Evolutionary conservation across 192 early-diverging fungal species (phyloP).

Genomic region (Backusella australiensis): DNA sequence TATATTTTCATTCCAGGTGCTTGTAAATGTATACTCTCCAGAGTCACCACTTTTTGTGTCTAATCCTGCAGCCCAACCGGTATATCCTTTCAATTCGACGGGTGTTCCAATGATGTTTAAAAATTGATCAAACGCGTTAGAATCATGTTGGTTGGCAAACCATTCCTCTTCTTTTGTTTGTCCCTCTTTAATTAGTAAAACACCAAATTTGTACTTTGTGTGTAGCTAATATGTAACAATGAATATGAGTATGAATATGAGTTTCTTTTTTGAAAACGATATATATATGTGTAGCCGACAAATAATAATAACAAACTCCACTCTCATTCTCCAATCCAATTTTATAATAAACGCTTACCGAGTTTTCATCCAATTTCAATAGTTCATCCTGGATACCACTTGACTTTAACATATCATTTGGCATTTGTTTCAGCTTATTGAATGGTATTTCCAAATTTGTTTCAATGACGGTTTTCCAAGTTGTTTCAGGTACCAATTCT

Average conservation of each 20-base stretch:
- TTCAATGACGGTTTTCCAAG: slow-evolving; percentile 48
- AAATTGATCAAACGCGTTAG: slow-evolving; percentile 59
- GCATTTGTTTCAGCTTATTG: slow-evolving; percentile 49
- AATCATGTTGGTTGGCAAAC: slow-evolving; percentile 64
- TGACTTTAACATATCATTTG: slow-evolving; percentile 39
- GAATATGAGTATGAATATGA: not conserved
- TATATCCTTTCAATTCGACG: slow-evolving; percentile 71
- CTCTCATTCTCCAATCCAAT: not conserved
- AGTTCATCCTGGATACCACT: slow-evolving; percentile 60
- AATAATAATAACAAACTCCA: slow-evolving; percentile 17
- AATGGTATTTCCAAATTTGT: slow-evolving; percentile 46
- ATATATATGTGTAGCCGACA: not conserved
- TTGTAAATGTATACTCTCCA: slow-evolving; percentile 66
- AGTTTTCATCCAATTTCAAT: slow-evolving; percentile 69
- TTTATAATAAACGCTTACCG: slow-evolving; percentile 49
- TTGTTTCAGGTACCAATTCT: slow-evolving; percentile 16
- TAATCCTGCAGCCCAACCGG: slow-evolving; percentile 73
- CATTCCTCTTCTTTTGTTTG: slow-evolving; percentile 78
- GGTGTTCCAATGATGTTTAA: slow-evolving; percentile 68
- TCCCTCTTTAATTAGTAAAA: slow-evolving; percentile 61
- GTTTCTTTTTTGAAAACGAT: not conserved
- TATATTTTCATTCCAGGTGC: slow-evolving; percentile 72
- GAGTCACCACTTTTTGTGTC: slow-evolving; percentile 70
- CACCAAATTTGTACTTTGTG: slow-evolving; percentile 76
- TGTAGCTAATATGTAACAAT: slow-evolving; percentile 27